phyloP scores from a whole-genome alignment of 2,329 filamentous ascomycete species.

The Aspergillus sp. region DNA sequence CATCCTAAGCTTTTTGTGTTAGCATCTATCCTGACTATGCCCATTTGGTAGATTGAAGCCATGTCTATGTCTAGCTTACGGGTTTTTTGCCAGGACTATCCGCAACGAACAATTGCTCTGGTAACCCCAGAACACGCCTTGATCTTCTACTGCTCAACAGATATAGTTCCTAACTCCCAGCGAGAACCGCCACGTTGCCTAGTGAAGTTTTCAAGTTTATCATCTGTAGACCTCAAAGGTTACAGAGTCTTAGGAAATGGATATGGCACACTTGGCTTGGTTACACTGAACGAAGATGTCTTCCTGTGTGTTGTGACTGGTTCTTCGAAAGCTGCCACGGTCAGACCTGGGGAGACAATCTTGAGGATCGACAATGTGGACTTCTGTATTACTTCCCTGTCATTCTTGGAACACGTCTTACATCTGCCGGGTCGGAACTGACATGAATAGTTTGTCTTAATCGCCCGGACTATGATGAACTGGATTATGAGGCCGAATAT shows the following conservation, averaged over 20 bases:
- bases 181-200: slow-evolving; percentile 60
- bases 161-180: slow-evolving; percentile 43
- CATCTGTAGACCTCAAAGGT: slow-evolving; percentile 61
- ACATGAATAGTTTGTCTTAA: slow-evolving; percentile 67
- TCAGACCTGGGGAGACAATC: slow-evolving; percentile 81
- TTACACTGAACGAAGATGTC: slow-evolving; percentile 74
- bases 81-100: slow-evolving; percentile 78
- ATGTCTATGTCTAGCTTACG: slow-evolving; percentile 55
- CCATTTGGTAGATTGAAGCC: not conserved
- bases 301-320: slow-evolving; percentile 86
- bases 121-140: slow-evolving; percentile 72
- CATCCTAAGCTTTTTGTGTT: too few species aligned
- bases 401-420: not conserved
- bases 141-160: slow-evolving; percentile 70
- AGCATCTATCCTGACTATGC: not conserved
- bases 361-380: slow-evolving; percentile 81
- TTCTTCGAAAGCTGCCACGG: slow-evolving; percentile 68
- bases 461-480: slow-evolving; percentile 72
- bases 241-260: slow-evolving; percentile 73
- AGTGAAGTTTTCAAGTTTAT: slow-evolving; percentile 70
- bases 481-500: slow-evolving; percentile 50
- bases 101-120: slow-evolving; percentile 80
- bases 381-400: slow-evolving; percentile 50
- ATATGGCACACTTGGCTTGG: slow-evolving; percentile 80
- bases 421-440: not conserved